phyloP scores from a whole-genome alignment of 1,284 basidiomycete genomes.

The Cutaneotrichosporon daszewskae region DNA sequence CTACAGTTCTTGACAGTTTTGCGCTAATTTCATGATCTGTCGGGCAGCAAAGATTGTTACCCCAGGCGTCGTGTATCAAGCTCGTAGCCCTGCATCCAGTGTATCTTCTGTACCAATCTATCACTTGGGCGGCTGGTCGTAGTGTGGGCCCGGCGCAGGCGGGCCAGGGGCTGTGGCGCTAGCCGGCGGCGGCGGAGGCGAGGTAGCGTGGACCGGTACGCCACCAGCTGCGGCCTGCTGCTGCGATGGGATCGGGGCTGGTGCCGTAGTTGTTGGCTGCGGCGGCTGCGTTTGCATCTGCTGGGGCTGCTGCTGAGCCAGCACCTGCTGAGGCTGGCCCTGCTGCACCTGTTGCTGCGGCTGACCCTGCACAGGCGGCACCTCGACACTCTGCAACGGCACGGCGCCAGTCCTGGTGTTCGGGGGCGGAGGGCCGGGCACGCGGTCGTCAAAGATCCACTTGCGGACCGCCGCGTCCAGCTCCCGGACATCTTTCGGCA shows the following conservation, averaged over 20 bases:
- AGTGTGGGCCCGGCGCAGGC: background rate
- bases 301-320: background rate
- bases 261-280: background rate
- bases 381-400: background rate
- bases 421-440: constrained; percentile 12
- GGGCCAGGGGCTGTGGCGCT: background rate
- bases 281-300: background rate
- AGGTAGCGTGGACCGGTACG: too few relatives aligned
- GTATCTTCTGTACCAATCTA: too few relatives aligned
- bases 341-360: background rate
- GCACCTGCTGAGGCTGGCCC: background rate
- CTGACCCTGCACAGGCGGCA: background rate
- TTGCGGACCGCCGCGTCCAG: constrained; percentile 58
- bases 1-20: too few relatives aligned
- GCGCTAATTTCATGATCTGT: too few relatives aligned
- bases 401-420: background rate
- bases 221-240: too few relatives aligned
- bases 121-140: background rate
- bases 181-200: background rate
- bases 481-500: constrained; percentile 62
- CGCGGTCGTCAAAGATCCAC: constrained; percentile 55
- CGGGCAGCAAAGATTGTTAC: too few relatives aligned
- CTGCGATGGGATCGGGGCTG: too few relatives aligned
- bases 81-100: too few relatives aligned
- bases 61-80: too few relatives aligned